Evolutionary conservation across 139 green algal genomes (phyloP), one percentile per base, ranked within the genome.

Genomic region (Picochlorum costavermella): DNA sequence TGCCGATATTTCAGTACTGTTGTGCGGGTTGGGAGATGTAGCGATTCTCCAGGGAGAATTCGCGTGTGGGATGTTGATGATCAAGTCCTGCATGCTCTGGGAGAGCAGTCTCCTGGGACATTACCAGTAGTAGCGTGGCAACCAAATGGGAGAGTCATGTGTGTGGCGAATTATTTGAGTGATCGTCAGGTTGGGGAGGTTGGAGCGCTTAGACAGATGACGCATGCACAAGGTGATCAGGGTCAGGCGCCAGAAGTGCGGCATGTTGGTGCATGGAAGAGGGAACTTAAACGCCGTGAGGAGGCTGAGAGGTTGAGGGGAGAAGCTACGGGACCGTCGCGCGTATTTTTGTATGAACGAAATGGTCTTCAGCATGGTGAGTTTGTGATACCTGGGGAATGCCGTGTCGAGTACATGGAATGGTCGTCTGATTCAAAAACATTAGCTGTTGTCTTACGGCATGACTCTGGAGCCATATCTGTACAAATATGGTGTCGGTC

Each of bases 401-500:
- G 6, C 9, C 23, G 80, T 10, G 57, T 62, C 3, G 33, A 20
- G 36, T 50, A 43, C 3, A 59, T 96, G 67, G 20, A 69, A 3
- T 97, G 90, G 90, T 91, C 72, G 64, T 50, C 63, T 0, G 87
- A 96, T 71, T 96, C 87, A 4, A 71, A 90, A 67, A 67, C 95
- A 23, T 76, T 97, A 56, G 88, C 79, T 0, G 67, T 95, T 0
- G 66, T 89, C 20, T 60, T 86, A 6, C 60, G 40, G 5, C 29
- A 26, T 31, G 23, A 40, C 16, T 23, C 23, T 16, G 10, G 45
- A 10, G 9, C n/a, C 16, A 56, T 45, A 11, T 6, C 43, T 31
- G 58, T 89, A 50, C 92, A 97, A 82, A 43, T 97, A 20, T 98
- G 92, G 92, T 79, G 83, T 58, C 83, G 92, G 33, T 78, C 65